Base-by-base conservation (phyloP, 2,329 filamentous ascomycete genomes). In the Xylariaceae sp. region DNA sequence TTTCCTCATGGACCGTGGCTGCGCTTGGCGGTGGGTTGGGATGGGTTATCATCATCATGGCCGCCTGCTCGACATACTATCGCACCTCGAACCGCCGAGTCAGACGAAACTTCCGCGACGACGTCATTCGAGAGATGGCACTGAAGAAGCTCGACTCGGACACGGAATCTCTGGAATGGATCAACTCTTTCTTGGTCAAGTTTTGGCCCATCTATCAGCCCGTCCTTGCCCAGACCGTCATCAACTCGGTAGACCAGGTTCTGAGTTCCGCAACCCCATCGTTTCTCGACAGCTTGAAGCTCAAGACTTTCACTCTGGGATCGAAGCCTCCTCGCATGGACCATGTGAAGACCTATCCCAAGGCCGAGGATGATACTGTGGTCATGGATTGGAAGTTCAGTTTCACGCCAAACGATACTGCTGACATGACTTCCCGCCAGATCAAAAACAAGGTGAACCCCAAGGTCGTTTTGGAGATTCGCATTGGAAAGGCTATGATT, bases 321-420 rank as follows among this genome's bases (percentile, higher is more conserved):
- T 92, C 89, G 9, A 99, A 99, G 73, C 93, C 94, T 28, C 95
- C 95, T 6, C 86, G 94, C 31, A 83, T 99, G 77, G 94, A 99
- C 73, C 92, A 97, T 66, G 94, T 99, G 71, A 97, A 96, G 78
- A 96, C 94, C 0, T 97, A 99, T 63, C 93, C 93, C 52, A 96
- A 94, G 71, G 90, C 89, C 1, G 90, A 97, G 62, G 92, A 97
- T 58, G 94, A 99, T 66, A 86, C 92, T 53, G 90, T 99, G 40
- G 83, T 97, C 65, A 99, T 99, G 94, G 94, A 99, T 69, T 99
- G 94, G 94, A 96, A 96, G 66, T 99, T 99, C 73, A 97, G 93
- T 78, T 99, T 99, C 75, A 97, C 90, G 0, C 94, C 94, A 33
- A 97, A 94, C 61, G 95, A 99, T 70, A 89, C 83, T 2, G 86